These are phyloP conservation scores for Zymoseptoria pseudotritici DNA, from an alignment of 2,329 filamentous ascomycete genomes.

Conservation along the genomic window DNA sequence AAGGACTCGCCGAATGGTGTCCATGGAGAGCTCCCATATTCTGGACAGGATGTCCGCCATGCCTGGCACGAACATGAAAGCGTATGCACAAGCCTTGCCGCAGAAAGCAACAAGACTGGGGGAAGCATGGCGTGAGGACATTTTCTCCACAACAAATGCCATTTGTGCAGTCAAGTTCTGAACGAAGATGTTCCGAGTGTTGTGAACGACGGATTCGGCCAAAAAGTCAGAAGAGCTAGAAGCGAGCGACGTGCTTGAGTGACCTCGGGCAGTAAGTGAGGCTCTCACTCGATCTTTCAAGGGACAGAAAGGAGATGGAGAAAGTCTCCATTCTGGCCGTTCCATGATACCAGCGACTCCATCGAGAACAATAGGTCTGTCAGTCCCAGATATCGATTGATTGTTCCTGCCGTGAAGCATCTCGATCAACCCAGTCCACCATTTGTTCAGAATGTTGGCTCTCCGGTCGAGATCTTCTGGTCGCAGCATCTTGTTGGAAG, in stretches of 20 bases:
- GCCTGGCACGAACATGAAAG: conserved; percentile 85
- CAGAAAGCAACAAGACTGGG: conserved; percentile 68
- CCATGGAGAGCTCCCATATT: conserved; percentile 66
- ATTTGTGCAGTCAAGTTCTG: conserved; percentile 77
- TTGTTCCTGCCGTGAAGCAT: conserved; percentile 69
- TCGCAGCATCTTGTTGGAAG: conserved; percentile 58
- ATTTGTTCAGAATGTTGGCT: conserved; percentile 74
- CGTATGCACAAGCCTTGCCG: conserved; percentile 84
- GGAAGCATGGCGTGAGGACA: conserved; percentile 68
- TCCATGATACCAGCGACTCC: conserved; percentile 76
- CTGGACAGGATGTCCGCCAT: conserved; percentile 76
- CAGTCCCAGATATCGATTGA: conserved; percentile 74
- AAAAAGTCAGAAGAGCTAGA: conserved; percentile 60
- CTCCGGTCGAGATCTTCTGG: conserved; percentile 77
- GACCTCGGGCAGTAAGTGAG: conserved; percentile 39
- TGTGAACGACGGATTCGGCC: conserved; percentile 73
- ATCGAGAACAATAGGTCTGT: conserved; percentile 73
- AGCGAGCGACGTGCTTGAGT: conserved; percentile 52
- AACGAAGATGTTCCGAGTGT: conserved; percentile 78
- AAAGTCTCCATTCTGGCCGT: conserved; percentile 75
- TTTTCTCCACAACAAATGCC: conserved; percentile 78
- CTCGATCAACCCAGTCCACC: conserved; percentile 79
- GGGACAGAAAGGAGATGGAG: conserved; percentile 60
- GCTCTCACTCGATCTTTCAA: conserved; percentile 48
- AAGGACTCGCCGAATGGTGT: conserved; percentile 62